phyloP scores from a whole-genome alignment of 805 yeast genomes.

The Starmerella floricola region DNA sequence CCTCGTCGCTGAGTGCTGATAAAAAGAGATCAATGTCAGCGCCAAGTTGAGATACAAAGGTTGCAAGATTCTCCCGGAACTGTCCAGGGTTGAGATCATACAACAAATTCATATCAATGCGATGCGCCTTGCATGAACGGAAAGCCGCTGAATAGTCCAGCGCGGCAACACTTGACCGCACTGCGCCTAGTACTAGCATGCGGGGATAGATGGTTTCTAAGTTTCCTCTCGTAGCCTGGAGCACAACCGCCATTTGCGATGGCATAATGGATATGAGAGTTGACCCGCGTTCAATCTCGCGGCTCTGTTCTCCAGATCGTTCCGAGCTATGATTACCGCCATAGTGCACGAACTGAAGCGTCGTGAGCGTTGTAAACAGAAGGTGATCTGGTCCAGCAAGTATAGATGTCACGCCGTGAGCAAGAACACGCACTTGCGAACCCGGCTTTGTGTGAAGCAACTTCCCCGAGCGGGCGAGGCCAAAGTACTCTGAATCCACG shows the following conservation, averaged over 20 bases:
- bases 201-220: constrained; percentile 89
- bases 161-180: constrained; percentile 52
- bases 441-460: constrained; percentile 36
- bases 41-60: constrained; percentile 57
- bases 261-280: constrained; percentile 72
- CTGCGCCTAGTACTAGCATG: constrained; percentile 76
- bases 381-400: constrained; percentile 54
- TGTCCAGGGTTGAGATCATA: constrained; percentile 73
- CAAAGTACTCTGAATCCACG: constrained; percentile 38
- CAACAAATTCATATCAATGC: constrained; percentile 80
- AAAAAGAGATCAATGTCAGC: constrained; percentile 71
- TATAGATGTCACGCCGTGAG: constrained; percentile 72
- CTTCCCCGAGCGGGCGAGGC: constrained; percentile 64
- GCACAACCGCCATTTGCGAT: constrained; percentile 62
- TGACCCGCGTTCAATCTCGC: constrained; percentile 88
- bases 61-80: constrained; percentile 51
- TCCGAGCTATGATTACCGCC: constrained; percentile 26
- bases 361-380: constrained; percentile 72
- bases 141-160: constrained; percentile 63
- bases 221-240: constrained; percentile 95
- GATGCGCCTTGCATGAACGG: constrained; percentile 70
- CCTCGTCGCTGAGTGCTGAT: constrained; percentile 74
- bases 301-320: constrained; percentile 60
- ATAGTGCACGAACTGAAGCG: constrained; percentile 69
- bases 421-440: constrained; percentile 26